phyloP scores from a whole-genome alignment of 2,329 filamentous ascomycete genomes.

The Fonsecaea erecta region DNA sequence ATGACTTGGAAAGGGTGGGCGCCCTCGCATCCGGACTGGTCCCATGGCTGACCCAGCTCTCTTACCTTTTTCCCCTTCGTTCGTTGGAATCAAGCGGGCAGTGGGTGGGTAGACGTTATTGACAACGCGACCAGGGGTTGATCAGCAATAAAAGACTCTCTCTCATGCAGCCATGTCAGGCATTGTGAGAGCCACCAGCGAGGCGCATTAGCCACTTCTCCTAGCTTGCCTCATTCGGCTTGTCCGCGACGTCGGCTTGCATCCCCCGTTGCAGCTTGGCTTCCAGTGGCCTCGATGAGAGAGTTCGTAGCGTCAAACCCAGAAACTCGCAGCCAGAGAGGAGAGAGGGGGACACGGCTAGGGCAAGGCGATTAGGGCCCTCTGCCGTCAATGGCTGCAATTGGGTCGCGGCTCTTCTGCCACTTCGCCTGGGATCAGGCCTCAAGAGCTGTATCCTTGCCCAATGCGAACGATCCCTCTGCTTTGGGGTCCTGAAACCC shows the following conservation, averaged over 20 bases:
- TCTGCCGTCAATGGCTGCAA: conserved; percentile 13
- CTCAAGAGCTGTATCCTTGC: conserved; percentile 22
- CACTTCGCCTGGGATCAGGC: conserved; percentile 33
- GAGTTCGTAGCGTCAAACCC: conserved; percentile 21
- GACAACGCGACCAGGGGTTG: conserved; percentile 26
- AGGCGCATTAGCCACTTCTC: conserved; percentile 17
- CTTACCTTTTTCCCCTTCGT: background rate
- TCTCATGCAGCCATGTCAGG: conserved; percentile 31
- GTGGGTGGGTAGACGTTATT: conserved; percentile 16
- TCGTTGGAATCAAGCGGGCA: conserved; percentile 4
- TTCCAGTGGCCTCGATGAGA: conserved; percentile 2
- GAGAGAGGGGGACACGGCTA: conserved; percentile 10
- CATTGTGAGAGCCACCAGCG: conserved; percentile 20
- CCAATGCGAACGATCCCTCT: conserved; percentile 29
- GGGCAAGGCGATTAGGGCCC: conserved; percentile 22
- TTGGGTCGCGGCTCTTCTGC: conserved; percentile 27
- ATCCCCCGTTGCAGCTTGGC: conserved; percentile 14
- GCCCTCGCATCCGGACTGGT: background rate
- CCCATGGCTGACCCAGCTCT: background rate
- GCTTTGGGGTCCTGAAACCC: conserved; percentile 22
- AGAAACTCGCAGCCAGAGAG: conserved; percentile 4
- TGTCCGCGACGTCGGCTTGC: conserved; percentile 29
- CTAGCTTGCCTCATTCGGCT: conserved; percentile 11
- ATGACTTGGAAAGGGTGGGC: conserved; percentile 19
- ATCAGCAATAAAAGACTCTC: conserved; percentile 3